A percentile compares a stretch with the other conserved stretches of the same genome.
Evolutionary conservation across 2,329 filamentous ascomycete genomes (phyloP).

Genomic region (Nigrospora osmanthi): DNA sequence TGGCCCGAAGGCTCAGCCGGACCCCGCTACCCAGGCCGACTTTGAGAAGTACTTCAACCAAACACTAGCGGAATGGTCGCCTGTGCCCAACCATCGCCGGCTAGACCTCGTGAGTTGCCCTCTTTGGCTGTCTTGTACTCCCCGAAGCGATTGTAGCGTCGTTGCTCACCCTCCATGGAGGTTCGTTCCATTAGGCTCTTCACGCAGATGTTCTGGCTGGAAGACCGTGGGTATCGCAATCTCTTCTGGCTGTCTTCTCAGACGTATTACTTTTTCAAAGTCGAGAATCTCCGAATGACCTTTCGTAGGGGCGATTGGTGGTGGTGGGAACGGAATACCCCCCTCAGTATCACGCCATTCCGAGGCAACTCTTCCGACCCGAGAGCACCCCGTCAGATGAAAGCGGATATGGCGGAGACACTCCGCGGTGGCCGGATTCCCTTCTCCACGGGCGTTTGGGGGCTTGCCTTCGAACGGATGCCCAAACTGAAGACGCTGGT

Average conservation of each 20-base stretch:
- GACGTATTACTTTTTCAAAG: conserved; percentile 10
- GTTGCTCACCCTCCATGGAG: neutral
- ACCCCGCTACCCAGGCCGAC: conserved; percentile 5
- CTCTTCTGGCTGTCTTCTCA: conserved; percentile 2
- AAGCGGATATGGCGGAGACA: conserved; percentile 7
- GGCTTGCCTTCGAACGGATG: conserved; percentile 10
- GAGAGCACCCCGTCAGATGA: conserved; percentile 4
- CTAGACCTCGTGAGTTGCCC: conserved; percentile 7
- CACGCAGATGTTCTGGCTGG: conserved; percentile 15
- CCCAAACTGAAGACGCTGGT: conserved; percentile 10
- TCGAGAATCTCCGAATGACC: conserved; percentile 20
- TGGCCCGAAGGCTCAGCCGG: conserved; percentile 2
- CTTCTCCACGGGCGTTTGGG: conserved; percentile 9
- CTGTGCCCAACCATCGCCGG: neutral
- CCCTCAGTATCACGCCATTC: conserved; percentile 16
- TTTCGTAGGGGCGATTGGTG: conserved; percentile 26
- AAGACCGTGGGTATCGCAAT: conserved; percentile 6
- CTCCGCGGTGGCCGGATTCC: conserved; percentile 2
- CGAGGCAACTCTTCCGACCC: conserved; percentile 3
- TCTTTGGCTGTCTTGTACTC: neutral
- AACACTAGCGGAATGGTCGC: conserved; percentile 6
- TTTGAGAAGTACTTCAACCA: conserved; percentile 13
- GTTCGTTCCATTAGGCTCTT: conserved; percentile 8
- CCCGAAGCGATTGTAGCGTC: neutral
- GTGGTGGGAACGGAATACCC: conserved; percentile 21